Conservation (phyloP, 208 protist genomes). For the Trypanosoma brucei region DNA sequence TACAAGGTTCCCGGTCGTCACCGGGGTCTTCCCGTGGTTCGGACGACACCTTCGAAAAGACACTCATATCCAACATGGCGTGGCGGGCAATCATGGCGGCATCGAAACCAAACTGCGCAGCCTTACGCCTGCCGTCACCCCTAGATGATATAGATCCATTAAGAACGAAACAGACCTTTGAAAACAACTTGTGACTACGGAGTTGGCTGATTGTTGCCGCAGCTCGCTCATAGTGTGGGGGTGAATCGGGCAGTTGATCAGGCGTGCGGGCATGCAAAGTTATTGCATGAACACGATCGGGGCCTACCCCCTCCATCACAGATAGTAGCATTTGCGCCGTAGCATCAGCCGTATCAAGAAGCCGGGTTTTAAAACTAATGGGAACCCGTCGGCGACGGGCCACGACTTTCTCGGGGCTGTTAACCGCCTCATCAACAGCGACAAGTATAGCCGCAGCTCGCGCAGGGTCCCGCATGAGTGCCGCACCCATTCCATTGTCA, state of each 20-base stretch:
- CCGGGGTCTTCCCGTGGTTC: background rate
- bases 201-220: constrained; percentile 40
- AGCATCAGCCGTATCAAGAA: constrained; percentile 39
- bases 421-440: constrained; percentile 50
- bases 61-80: constrained; percentile 90
- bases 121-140: constrained; percentile 37
- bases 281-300: constrained; percentile 63
- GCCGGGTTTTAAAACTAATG: constrained; percentile 81
- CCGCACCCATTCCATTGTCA: constrained; percentile 95
- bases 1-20: background rate
- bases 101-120: constrained; percentile 62
- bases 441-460: constrained; percentile 63
- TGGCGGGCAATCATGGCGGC: constrained; percentile 94
- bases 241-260: constrained; percentile 48
- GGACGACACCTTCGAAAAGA: constrained; percentile 38
- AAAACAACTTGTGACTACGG: constrained; percentile 23
- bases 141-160: constrained; percentile 61
- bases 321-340: constrained; percentile 66
- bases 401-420: constrained; percentile 13
- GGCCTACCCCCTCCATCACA: constrained; percentile 41
- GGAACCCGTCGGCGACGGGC: constrained; percentile 27
- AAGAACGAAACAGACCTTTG: constrained; percentile 61
- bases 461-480: constrained; percentile 78
- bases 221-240: constrained; percentile 56
- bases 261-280: constrained; percentile 80